phyloP scores from a whole-genome alignment of 257 asterid genomes.

The Solanum habrochaites region DNA sequence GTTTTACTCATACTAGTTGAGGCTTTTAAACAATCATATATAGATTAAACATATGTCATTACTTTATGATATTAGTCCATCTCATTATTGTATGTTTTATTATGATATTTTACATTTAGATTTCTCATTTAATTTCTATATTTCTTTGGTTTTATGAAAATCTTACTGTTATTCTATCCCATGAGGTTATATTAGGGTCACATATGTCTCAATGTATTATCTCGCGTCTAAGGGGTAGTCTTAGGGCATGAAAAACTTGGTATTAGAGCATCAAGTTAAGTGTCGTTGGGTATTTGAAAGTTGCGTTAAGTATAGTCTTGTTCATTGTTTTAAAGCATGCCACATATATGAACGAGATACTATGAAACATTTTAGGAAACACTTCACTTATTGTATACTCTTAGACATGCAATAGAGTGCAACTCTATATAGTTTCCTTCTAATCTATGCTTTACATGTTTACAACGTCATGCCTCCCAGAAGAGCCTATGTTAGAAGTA shows the following conservation, averaged over 20 bases:
- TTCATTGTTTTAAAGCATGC: background rate
- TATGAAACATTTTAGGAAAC: background rate
- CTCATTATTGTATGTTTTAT: background rate
- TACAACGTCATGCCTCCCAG: background rate
- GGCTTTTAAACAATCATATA: background rate
- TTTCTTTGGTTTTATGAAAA: background rate
- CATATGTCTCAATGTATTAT: background rate
- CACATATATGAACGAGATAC: background rate
- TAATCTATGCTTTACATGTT: too few species aligned
- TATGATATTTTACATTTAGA: too few species aligned
- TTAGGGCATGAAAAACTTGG: too few species aligned
- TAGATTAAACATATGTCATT: background rate
- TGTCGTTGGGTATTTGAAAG: background rate
- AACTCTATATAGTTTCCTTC: background rate
- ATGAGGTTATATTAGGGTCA: background rate
- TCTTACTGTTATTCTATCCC: background rate
- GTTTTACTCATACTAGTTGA: background rate
- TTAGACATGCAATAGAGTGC: background rate
- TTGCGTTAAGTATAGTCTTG: background rate
- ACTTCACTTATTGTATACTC: background rate
- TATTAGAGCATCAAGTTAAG: background rate
- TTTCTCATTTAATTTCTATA: too few species aligned
- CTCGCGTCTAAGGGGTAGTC: background rate
- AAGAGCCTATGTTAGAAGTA: background rate
- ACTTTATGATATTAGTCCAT: background rate